A percentile compares a stretch with the other conserved stretches of the same genome.
Conservation (phyloP, 495 filamentous ascomycete species). For the Aspergillus incahuasiensis region DNA sequence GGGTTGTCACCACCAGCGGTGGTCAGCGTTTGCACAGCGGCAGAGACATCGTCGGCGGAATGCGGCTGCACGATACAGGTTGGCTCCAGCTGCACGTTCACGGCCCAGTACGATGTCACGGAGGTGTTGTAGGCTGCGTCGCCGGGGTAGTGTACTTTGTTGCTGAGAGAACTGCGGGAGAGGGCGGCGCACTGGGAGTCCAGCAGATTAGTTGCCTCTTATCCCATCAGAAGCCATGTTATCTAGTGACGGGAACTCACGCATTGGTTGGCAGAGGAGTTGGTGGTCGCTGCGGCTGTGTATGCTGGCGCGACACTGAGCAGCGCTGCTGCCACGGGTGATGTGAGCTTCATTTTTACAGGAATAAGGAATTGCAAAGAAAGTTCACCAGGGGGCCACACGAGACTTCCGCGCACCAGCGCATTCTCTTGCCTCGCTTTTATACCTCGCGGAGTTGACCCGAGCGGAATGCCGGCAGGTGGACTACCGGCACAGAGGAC, state of each 20-base stretch:
- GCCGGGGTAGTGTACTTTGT: slow-evolving; percentile 9
- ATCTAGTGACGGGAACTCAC: too few relatives aligned
- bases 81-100: slow-evolving; percentile 30
- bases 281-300: neutral
- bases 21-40: slow-evolving; percentile 26
- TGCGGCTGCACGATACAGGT: slow-evolving; percentile 33
- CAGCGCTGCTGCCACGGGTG: slow-evolving; percentile 4
- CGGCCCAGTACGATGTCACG: slow-evolving; percentile 27
- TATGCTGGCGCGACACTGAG: slow-evolving; percentile 5
- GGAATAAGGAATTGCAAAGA: neutral
- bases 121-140: slow-evolving; percentile 11
- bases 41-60: slow-evolving; percentile 31
- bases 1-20: slow-evolving; percentile 11
- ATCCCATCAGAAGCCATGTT: too few relatives aligned
- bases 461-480: neutral
- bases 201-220: neutral
- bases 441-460: neutral
- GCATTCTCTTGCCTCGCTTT: neutral
- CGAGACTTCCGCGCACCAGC: too few relatives aligned
- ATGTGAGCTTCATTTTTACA: slow-evolving; percentile 5
- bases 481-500: neutral
- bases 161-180: neutral
- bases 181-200: slow-evolving; percentile 10
- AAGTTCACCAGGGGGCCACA: too few relatives aligned
- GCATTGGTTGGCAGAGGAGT: neutral